Base-by-base conservation (phyloP, 495 filamentous ascomycete genomes). In the Astrothelium macrocarpum region DNA sequence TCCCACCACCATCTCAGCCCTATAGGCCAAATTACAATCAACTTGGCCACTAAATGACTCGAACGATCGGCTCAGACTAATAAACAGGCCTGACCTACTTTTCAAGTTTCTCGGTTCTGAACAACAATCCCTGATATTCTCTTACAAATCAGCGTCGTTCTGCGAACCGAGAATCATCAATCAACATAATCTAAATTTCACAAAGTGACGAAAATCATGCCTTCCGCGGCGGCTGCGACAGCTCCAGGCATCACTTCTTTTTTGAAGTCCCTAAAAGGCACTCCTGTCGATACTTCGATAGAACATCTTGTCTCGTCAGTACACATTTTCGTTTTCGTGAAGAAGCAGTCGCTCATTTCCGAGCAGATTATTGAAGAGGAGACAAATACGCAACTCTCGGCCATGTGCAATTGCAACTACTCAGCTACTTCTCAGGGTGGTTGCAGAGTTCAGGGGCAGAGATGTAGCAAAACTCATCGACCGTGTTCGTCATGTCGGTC, bases 391-490 rank as follows among this genome's bases (percentile, higher is more conserved):
- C 62, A 89, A 89, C 69, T 89, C 91, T 11, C 83, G 90, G 76
- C 84, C 89, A 72, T 95, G 91, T 77, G 94, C 94, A 53, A 83
- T 89, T 61, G 94, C 91, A 69, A 97, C 93, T 5, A 89, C 90
- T 29, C 86, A 93, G 63, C 82, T 97, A 28, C 85, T 97, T 32
- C 84, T 88, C 32, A 84, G 87, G 62, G 87, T 97, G 10, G 89
- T 97, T 32, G 87, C 86, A 18, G 84, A 84, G 65, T 82, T 84
- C 64, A 82, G 81, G 67, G 90, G 85, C 73, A 80, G 77, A 58
- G 88, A 93, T 72, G 85, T 90, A 56, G 80, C 82, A 31, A 86
- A 85, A 71, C 84, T 98, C 60, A 83, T 97, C 32, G 80, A 86
- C 61, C 84, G 86, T 53, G 83, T 97, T 63, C 87, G 89, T 63